A percentile compares a stretch with the other conserved stretches of the same genome.
Evolutionary conservation across 257 asterid species (phyloP).

Genomic region (Fraxinus americana): DNA sequence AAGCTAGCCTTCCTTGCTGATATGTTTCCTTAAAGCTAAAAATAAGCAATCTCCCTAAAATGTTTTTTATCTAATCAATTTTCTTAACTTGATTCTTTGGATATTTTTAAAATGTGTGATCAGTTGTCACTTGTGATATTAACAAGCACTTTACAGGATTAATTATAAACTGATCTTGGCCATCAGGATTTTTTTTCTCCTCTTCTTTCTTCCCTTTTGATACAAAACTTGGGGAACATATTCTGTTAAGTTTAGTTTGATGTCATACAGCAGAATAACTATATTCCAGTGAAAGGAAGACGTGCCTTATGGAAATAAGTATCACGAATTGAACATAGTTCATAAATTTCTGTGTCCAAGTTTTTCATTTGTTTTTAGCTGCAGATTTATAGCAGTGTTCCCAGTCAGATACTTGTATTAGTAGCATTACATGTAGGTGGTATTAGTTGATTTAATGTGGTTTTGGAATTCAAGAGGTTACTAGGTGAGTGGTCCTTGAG

Average conservation of each 20-base stretch:
- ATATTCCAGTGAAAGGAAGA: not conserved
- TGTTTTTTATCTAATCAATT: not conserved
- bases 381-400: not conserved
- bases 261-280: not conserved
- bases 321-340: not conserved
- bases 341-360: not conserved
- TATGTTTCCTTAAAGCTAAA: not conserved
- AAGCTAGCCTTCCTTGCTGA: not conserved
- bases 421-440: not conserved
- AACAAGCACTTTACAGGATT: not conserved
- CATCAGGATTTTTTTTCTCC: not conserved
- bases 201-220: not conserved
- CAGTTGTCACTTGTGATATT: not conserved
- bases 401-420: not conserved
- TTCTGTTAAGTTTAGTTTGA: not conserved
- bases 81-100: not conserved
- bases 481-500: slow-evolving; percentile 19
- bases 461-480: not conserved
- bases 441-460: not conserved
- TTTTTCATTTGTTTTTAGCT: not conserved
- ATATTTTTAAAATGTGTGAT: not conserved
- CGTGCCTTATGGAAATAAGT: not conserved
- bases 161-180: not conserved
- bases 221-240: not conserved
- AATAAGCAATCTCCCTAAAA: not conserved